Evolutionary conservation across 23 red algal species (phyloP).

Genomic region (Agarophyton chilense): DNA sequence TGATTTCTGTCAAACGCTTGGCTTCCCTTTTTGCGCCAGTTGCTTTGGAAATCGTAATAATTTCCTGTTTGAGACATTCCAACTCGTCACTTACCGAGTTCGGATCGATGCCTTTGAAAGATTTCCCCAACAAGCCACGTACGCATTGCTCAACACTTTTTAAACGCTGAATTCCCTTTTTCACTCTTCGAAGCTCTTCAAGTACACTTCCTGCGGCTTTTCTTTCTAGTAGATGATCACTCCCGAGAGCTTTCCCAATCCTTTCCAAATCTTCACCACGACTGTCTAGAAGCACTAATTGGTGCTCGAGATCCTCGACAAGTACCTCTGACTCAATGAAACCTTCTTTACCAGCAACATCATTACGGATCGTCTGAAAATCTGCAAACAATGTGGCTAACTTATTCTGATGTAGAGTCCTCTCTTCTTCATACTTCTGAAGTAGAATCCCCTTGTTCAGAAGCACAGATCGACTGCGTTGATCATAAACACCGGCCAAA

Average conservation of each 20-base stretch:
- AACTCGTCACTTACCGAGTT: neutral
- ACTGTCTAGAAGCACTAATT: neutral
- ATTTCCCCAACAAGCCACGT: neutral
- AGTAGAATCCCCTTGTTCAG: conserved; percentile 20
- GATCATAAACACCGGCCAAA: conserved; percentile 9
- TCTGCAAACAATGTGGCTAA: conserved; percentile 23
- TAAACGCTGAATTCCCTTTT: conserved; percentile 23
- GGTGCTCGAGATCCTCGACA: conserved; percentile 43
- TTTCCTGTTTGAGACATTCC: neutral
- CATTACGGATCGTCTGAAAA: conserved; percentile 41
- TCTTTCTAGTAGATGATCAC: conserved; percentile 19
- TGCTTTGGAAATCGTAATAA: neutral
- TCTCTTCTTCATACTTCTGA: conserved; percentile 40
- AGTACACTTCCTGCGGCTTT: conserved; percentile 23
- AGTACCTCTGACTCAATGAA: conserved; percentile 17
- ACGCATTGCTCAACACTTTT: conserved; percentile 6
- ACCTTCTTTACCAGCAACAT: conserved; percentile 11
- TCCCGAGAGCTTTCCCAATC: conserved; percentile 33
- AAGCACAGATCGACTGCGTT: conserved; percentile 29
- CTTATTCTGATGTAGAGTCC: conserved; percentile 7
- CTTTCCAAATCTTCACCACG: conserved; percentile 26
- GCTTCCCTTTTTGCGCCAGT: conserved; percentile 45
- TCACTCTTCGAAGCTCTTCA: conserved; percentile 34
- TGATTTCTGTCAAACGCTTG: neutral
- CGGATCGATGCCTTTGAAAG: conserved; percentile 13